Percentiles rank a stretch among this genome's conserved stretches.
phyloP scores from a whole-genome alignment of 176 grass and related monocot genomes.

The Lolium rigidum region DNA sequence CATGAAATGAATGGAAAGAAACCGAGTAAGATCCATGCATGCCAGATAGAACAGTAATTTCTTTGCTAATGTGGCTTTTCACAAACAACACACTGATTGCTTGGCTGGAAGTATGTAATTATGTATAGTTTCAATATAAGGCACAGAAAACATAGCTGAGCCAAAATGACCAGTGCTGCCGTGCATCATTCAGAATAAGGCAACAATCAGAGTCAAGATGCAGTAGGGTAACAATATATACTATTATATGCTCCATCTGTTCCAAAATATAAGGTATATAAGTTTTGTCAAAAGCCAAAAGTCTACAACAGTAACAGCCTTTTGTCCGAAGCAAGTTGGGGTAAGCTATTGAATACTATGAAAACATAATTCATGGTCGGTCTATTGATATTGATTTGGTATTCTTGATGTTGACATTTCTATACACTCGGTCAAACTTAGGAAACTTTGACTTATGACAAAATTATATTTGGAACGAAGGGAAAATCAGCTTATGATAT shows the following conservation, averaged over 20 bases:
- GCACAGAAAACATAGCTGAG: not conserved
- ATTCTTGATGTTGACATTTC: not conserved
- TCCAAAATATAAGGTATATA: not conserved
- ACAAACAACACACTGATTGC: constrained; percentile 10
- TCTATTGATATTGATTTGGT: not conserved
- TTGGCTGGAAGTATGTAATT: constrained; percentile 7
- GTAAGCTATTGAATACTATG: not conserved
- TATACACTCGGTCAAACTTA: not conserved
- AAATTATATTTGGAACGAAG: not conserved
- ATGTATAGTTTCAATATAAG: not conserved
- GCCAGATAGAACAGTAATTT: constrained; percentile 10
- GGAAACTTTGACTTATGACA: not conserved
- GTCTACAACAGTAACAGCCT: not conserved
- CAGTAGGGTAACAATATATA: not conserved
- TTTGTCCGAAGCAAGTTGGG: not conserved
- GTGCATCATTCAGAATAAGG: constrained; percentile 11
- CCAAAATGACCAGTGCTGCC: not conserved
- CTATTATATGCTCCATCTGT: not conserved
- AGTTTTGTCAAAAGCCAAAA: too few species aligned
- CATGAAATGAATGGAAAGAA: constrained; percentile 37
- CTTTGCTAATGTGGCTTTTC: constrained; percentile 20
- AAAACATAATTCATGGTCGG: not conserved
- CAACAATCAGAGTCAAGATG: constrained; percentile 1
- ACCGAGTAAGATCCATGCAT: constrained; percentile 35
- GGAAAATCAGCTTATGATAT: constrained; percentile 10